Evolutionary conservation across 1,284 basidiomycete species (phyloP), one percentile per base, ranked within the genome.

Genomic region (Naganishia sp.): DNA sequence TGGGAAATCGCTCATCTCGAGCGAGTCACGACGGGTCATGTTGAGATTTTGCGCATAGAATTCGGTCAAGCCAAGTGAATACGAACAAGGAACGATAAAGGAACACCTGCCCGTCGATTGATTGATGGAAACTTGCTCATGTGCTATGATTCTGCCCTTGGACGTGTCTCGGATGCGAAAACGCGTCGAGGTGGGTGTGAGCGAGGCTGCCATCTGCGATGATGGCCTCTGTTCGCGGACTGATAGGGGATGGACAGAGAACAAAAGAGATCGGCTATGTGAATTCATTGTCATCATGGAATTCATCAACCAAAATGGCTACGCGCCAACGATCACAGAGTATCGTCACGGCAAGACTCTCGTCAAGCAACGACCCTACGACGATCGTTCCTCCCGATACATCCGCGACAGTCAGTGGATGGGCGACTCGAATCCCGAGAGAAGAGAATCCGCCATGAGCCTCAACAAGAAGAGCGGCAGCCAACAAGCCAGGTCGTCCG

Each of bases 21-120:
- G 28, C 45, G 47, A 49, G n/a, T 63, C 50, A 41, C 21, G 42
- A 51, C 61, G 51, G 25, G 51, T 23, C 52, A 53, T 63, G 23
- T 45, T 13, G 17, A 15, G n/a, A 6, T n/a, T 21, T 23, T 11
- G 46, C 31, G 31, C 17, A 45, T 23, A 53, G 50, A 25, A 25
- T 18, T 15, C 11, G 11, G 3, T 9, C 21, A 13, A 18, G 25
- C 17, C 25, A 50, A 25, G 23, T n/a, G n/a, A n/a, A n/a, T n/a
- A n/a, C n/a, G n/a, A n/a, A n/a, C n/a, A n/a, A 28, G 23, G 50
- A 50, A 64, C 28, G 39, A 31, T 25, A 32, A 58, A 58, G 43
- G 45, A 47, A 3, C 43, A 25, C 35, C 35, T 4, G 35, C 35
- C 28, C 28, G 28, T 28, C 28, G 31, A 25, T 9, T 9, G 39